Percentiles rank a stretch among this genome's conserved stretches.
Conservation (phyloP, 2,329 filamentous ascomycete genomes). For the Alternaria tenuissima region DNA sequence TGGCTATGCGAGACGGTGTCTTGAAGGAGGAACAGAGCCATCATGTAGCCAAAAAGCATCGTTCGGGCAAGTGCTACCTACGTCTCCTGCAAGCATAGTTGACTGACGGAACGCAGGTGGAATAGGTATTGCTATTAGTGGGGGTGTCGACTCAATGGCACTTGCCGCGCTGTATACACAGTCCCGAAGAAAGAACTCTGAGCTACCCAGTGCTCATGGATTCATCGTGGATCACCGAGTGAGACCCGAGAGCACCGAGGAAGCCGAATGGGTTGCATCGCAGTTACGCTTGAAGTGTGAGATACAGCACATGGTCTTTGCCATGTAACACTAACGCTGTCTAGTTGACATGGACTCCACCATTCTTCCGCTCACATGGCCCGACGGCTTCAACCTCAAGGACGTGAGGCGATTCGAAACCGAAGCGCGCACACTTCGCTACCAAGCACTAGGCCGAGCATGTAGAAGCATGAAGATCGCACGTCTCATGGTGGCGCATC, state of each 20-base stretch:
- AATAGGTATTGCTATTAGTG: slow-evolving; percentile 78
- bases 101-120: slow-evolving; percentile 10
- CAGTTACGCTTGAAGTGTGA: slow-evolving; percentile 57
- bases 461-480: slow-evolving; percentile 63
- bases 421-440: slow-evolving; percentile 76
- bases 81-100: background rate
- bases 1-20: slow-evolving; percentile 20
- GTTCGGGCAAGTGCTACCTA: slow-evolving; percentile 23
- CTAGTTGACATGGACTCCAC: slow-evolving; percentile 43
- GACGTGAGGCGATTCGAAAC: slow-evolving; percentile 75
- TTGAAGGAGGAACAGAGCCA: slow-evolving; percentile 4
- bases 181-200: slow-evolving; percentile 15
- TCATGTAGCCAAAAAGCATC: background rate
- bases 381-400: slow-evolving; percentile 47
- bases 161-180: slow-evolving; percentile 75
- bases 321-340: slow-evolving; percentile 17
- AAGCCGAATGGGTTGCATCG: slow-evolving; percentile 61
- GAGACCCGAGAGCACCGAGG: slow-evolving; percentile 62
- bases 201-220: slow-evolving; percentile 53
- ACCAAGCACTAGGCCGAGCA: slow-evolving; percentile 70
- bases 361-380: slow-evolving; percentile 52
- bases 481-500: slow-evolving; percentile 81
- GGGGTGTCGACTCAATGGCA: slow-evolving; percentile 98
- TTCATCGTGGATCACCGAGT: slow-evolving; percentile 70
- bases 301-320: slow-evolving; percentile 5